Evolutionary conservation across 73 alveolate species (phyloP).

Genomic region (Paramecium sonneborni): DNA sequence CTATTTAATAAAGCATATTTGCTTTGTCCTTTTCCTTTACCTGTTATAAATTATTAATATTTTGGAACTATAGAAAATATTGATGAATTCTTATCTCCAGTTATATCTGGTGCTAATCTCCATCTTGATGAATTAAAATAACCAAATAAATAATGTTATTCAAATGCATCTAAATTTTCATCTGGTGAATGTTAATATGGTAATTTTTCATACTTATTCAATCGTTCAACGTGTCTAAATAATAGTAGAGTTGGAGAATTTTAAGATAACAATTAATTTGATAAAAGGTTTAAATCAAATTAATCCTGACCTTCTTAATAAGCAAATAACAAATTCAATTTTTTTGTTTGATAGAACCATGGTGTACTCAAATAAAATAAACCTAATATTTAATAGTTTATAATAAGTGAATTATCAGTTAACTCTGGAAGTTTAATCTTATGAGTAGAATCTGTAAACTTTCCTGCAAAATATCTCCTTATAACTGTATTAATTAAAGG

Average conservation of each 20-base stretch:
- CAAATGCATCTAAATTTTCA: conserved; percentile 42
- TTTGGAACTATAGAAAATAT: conserved; percentile 38
- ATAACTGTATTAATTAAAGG: conserved; percentile 38
- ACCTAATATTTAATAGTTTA: conserved; percentile 19
- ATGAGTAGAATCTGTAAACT: background rate
- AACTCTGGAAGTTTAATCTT: background rate
- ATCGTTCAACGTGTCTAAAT: conserved; percentile 31
- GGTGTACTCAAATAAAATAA: conserved; percentile 44
- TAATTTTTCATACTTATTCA: conserved; percentile 25
- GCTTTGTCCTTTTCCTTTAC: conserved; percentile 23
- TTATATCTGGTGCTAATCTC: conserved; percentile 43
- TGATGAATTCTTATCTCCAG: conserved; percentile 33
- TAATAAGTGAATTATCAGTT: background rate
- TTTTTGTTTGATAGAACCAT: conserved; percentile 17
- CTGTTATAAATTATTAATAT: conserved; percentile 2
- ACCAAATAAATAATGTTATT: conserved; percentile 2
- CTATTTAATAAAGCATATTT: conserved; percentile 14
- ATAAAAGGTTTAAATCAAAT: background rate
- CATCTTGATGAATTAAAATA: background rate
- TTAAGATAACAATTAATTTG: background rate
- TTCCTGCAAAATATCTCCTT: conserved; percentile 46
- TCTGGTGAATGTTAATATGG: conserved; percentile 25
- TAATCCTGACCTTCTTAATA: background rate
- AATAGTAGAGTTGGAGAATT: background rate
- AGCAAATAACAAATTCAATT: background rate